A percentile compares a stretch with the other conserved stretches of the same genome.
Conservation (phyloP, 73 alveolate genomes). For the Paramecium octaurelia region DNA sequence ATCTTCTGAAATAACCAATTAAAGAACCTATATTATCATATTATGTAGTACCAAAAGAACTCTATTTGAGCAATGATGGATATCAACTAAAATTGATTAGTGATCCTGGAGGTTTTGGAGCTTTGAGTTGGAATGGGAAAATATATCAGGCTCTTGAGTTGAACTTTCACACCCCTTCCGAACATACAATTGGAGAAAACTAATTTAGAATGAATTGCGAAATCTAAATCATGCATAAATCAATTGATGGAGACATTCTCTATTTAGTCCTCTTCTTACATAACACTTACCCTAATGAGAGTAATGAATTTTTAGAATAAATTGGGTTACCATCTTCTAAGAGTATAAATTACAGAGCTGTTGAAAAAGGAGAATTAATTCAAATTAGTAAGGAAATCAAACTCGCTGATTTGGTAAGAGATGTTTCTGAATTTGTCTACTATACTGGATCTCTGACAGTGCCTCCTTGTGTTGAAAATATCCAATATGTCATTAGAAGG, state of each 20-base stretch:
- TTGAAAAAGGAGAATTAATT: conserved; percentile 18
- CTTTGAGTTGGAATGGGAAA: not conserved
- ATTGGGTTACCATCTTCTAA: not conserved
- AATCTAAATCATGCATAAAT: conserved; percentile 24
- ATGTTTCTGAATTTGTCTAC: not conserved
- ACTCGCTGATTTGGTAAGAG: not conserved
- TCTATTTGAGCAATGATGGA: conserved; percentile 10
- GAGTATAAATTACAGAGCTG: conserved; percentile 15
- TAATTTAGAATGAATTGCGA: conserved; percentile 30
- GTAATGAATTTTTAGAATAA: not conserved
- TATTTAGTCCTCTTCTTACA: not conserved
- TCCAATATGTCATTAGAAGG: not conserved
- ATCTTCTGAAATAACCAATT: not conserved
- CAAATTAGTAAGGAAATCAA: not conserved
- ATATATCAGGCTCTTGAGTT: not conserved
- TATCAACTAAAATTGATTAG: not conserved
- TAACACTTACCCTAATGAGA: conserved; percentile 9
- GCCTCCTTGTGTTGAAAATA: conserved; percentile 30
- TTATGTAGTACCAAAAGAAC: not conserved
- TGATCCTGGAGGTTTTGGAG: conserved; percentile 27
- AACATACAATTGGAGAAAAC: not conserved
- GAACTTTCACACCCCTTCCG: conserved; percentile 32
- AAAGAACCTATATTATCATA: not conserved
- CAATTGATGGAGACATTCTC: not conserved
- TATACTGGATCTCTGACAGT: not conserved